Evolutionary conservation across 169 alveolate genomes (phyloP), one percentile per base, ranked within the genome.

Genomic region (Plasmodium fragile): DNA sequence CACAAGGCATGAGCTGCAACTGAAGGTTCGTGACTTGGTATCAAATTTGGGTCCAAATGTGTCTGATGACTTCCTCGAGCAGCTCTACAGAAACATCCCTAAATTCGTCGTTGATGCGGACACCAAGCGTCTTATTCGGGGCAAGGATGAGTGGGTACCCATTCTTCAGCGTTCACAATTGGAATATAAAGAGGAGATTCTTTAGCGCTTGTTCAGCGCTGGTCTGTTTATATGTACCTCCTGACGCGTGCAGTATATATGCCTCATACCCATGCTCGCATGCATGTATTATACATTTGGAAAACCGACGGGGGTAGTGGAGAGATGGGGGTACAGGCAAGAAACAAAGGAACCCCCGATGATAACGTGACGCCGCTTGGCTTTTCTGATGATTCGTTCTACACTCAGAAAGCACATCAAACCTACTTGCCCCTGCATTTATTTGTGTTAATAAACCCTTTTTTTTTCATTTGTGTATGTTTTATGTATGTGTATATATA

Each of bases 41-140:
- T 96, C 97, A 45, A 96, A 95, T 7, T 92, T 96, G 81, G 98
- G 98, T 0, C 97, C 97, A 43, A 89, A 93, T 77, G 98, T 97
- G 28, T 97, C 98, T 28, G 97, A 96, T 81, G 95, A 82, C 73
- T 97, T 97, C 81, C 92, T 97, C 92, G 95, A 92, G 73, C 95
- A 97, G 77, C 92, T 97, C 92, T 92, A 92, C 93, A 82, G 97
- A 92, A 85, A 95, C 53, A 93, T 96, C 85, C 97, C 98, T 34
- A 93, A 94, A 96, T 97, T 96, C 34, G 90, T 96, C 28, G 93
- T 96, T 28, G 97, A 96, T 55, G 92, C 97, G 32, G 97, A 96
- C 85, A 96, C 97, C 25, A 93, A 94, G 28, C 69, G 97, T 45
- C 90, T 96, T 32, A 93, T 43, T 73, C 81, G 95, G 36, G 96